Base-by-base conservation (phyloP, 495 filamentous ascomycete genomes). In the Aspergillus ellipticus region DNA sequence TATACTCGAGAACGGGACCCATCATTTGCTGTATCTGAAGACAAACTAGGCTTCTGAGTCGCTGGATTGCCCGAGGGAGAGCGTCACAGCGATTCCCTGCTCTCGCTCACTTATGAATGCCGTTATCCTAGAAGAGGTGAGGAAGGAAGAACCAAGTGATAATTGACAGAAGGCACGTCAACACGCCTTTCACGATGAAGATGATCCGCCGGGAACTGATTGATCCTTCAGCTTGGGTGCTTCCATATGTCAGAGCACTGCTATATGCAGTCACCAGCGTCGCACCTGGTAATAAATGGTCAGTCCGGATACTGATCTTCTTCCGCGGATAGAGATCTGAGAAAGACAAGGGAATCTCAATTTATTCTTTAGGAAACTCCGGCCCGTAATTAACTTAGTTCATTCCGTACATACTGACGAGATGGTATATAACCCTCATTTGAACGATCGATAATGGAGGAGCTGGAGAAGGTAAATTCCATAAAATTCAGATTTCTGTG, bases 141-240 rank as follows among this genome's bases (percentile, higher is more conserved):
- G 60, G 60, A 7, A 63, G n/a, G 29, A 15, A 59, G 33, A 63
- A 63, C 51, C 52, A 63, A 26, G 60, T 52, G 2, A 51, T 10
- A 6, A 54, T 31, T 1, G 58, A 47, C 9, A 64, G 53, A 0
- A 57, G 19, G 13, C 21, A 26, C 8, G 50, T 49, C 7, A 63
- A 55, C 2, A 59, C 58, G 16, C 70, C 70, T 49, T 72, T 61
- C 31, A 67, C 54, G 42, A 69, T 65, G 50, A 62, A 71, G 1
- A 77, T 58, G 66, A 71, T 72, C 35, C 74, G 53, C 76, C 75
- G 78, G 0, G 69, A 71, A 17, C 50, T 43, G 41, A 79, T 66
- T 24, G 16, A 41, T 6, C 26, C 24, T 24, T 47, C 11, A 16
- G 28, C 48, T 29, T 61, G 58, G 17, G 53, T n/a, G 45, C 61